These are phyloP conservation scores for Rhynchosporium agropyri DNA, from an alignment of 2,329 filamentous ascomycete species.

Conservation along the genomic window DNA sequence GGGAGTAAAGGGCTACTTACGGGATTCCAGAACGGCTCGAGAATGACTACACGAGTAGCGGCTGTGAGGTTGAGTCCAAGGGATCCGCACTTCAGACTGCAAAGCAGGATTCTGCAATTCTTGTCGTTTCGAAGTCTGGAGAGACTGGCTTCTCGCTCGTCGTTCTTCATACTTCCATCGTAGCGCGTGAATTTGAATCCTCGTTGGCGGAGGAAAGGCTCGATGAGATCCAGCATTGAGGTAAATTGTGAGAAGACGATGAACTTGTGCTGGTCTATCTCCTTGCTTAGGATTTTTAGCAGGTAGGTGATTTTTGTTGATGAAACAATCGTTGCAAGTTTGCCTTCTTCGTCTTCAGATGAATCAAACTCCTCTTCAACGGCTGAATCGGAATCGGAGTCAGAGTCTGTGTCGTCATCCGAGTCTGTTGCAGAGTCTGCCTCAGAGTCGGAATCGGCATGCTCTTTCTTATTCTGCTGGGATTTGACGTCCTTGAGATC, in stretches of 20 bases:
- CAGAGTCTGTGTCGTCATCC: conserved; percentile 23
- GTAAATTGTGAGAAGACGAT: conserved; percentile 99
- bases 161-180: conserved; percentile 93
- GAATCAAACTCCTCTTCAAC: conserved; percentile 41
- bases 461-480: conserved; percentile 35
- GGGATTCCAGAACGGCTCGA: conserved; percentile 99
- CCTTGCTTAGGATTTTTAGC: conserved; percentile 76
- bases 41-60: conserved; percentile 87
- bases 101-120: conserved; percentile 80
- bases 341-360: conserved; percentile 46
- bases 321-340: conserved; percentile 57
- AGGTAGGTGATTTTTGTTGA: conserved; percentile 94
- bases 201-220: conserved; percentile 80
- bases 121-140: conserved; percentile 74
- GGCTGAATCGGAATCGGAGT: conserved; percentile 43
- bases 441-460: conserved; percentile 40
- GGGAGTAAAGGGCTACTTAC: conserved; percentile 27
- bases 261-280: conserved; percentile 85
- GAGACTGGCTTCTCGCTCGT: conserved; percentile 85
- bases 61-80: conserved; percentile 93
- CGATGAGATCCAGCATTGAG: conserved; percentile 94
- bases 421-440: conserved; percentile 40
- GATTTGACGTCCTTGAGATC: conserved; percentile 41
- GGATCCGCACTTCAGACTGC: conserved; percentile 91
- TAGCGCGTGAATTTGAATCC: conserved; percentile 84